A percentile compares a stretch with the other conserved stretches of the same genome.
Conservation (phyloP, 441 rosid species). For the Populus hybrid region DNA sequence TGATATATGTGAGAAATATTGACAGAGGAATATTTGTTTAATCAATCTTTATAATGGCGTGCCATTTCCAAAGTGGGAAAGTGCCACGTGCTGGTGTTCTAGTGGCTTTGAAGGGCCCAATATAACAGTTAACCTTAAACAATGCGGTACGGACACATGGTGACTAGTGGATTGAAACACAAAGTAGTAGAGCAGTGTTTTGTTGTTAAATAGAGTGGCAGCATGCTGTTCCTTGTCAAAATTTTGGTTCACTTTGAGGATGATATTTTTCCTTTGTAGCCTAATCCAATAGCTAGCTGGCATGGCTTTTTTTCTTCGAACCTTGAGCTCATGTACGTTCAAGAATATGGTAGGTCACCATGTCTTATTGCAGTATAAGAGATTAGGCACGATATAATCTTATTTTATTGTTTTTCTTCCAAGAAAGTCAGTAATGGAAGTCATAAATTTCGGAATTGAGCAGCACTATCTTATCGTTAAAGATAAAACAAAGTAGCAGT, state of each 20-base stretch:
- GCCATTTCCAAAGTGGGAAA: not conserved
- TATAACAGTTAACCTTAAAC: slow-evolving; percentile 5
- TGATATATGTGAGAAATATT: not conserved
- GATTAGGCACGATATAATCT: not conserved
- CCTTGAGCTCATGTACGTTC: slow-evolving; percentile 48
- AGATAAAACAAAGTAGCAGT: not conserved
- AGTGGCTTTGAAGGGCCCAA: slow-evolving; percentile 31
- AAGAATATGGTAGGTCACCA: slow-evolving; percentile 35
- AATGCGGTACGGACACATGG: not conserved
- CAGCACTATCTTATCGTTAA: not conserved
- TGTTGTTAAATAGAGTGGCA: slow-evolving; percentile 27
- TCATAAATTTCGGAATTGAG: slow-evolving; percentile 21
- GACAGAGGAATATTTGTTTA: not conserved
- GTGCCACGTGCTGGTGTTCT: not conserved
- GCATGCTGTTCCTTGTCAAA: slow-evolving; percentile 20
- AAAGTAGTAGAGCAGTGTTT: not conserved
- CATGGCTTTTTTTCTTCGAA: slow-evolving; percentile 37
- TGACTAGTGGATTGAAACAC: not conserved
- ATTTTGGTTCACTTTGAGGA: slow-evolving; percentile 7
- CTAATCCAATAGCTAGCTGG: slow-evolving; percentile 11
- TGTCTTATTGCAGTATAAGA: slow-evolving; percentile 19
- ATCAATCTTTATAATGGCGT: not conserved
- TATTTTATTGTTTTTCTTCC: not conserved
- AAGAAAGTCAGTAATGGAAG: not conserved
- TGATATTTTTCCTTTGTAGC: slow-evolving; percentile 4